Evolutionary conservation across 2,329 filamentous ascomycete species (phyloP), one percentile per base, ranked within the genome.

Genomic region (Pezicula neosporulosa): DNA sequence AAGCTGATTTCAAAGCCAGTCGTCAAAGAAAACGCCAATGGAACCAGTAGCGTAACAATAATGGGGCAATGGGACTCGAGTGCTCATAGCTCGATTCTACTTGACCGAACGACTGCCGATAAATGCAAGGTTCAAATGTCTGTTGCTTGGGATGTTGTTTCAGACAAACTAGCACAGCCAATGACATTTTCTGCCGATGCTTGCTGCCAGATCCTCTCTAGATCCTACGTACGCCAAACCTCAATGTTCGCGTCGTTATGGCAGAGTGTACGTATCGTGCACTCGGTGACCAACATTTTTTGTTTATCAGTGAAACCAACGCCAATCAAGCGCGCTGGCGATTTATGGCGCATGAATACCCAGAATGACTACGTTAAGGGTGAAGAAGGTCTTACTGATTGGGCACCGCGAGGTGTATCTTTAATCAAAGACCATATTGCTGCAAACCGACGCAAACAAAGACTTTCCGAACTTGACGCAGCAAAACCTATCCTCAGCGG

Each of bases 21-120:
- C 50, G 86, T 96, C 58, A 88, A 87, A 56, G 85, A 89, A 52
- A 95, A 97, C 64, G 83, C 89, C 21, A 95, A 97, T 66, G 94
- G 94, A 36, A 97, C 92, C 1, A 87, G 86, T 35, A 91, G 87
- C 66, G 85, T 97, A 36, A 92, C 87, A 1, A 77, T 97, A 41
- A 80, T 87, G n/a, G 91, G 89, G 0, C 92, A 97, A 64, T 99
- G 94, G 94, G 94, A 99, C 66, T 97, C 93, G 0, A 96, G 91
- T 63, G 77, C 94, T 59, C 94, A 99, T 69, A 86, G 85, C 56
- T 97, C 94, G 6, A 76, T 96, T n/a, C 77, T 97, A 13, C 82
- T 99, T n/a, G 92, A 99, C 69, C 85, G 93, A 24, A 87, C 90
- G 1, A 97, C 94, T 2, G 83, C 89, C n/a, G 92, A 97, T 53